Evolutionary conservation across 768 basidiomycete genomes (phyloP).

Genomic region (Auriscalpium orientale): DNA sequence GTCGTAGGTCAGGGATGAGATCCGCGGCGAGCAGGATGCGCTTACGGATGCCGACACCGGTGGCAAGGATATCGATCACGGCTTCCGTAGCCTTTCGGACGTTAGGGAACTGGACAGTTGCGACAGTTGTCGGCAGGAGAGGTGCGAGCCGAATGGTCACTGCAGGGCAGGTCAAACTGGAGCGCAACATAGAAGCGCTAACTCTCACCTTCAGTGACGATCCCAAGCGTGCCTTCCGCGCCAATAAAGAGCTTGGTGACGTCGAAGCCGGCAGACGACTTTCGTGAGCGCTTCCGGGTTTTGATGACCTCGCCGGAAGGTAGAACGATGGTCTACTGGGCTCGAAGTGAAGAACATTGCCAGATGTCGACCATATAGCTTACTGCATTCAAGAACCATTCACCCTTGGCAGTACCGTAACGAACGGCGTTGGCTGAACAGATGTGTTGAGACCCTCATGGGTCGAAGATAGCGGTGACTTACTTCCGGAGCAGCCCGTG

Average conservation of each 20-base stretch:
- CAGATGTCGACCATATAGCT: slow-evolving; percentile 15
- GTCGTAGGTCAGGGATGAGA: neutral
- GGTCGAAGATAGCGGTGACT: slow-evolving; percentile 16
- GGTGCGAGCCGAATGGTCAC: slow-evolving; percentile 81
- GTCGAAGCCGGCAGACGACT: slow-evolving; percentile 86
- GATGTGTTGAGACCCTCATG: neutral
- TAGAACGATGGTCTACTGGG: slow-evolving; percentile 71
- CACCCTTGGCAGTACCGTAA: slow-evolving; percentile 83
- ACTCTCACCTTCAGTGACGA: slow-evolving; percentile 70
- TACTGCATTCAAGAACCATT: slow-evolving; percentile 87
- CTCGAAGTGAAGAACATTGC: neutral
- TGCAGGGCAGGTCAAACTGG: slow-evolving; percentile 18
- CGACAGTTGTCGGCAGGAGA: slow-evolving; percentile 73
- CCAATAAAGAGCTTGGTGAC: slow-evolving; percentile 82
- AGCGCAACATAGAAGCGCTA: neutral
- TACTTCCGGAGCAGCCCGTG: slow-evolving; percentile 82
- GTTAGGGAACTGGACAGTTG: slow-evolving; percentile 73
- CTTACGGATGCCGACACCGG: slow-evolving; percentile 72
- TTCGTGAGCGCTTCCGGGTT: slow-evolving; percentile 69
- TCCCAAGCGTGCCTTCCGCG: slow-evolving; percentile 75
- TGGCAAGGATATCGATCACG: slow-evolving; percentile 62
- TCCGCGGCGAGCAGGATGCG: slow-evolving; percentile 3
- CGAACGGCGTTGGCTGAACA: slow-evolving; percentile 65
- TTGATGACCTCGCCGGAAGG: slow-evolving; percentile 88
- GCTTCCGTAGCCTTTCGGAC: slow-evolving; percentile 70